phyloP scores from a whole-genome alignment of 371 early-diverging fungal genomes.

The Mortierella sp. region DNA sequence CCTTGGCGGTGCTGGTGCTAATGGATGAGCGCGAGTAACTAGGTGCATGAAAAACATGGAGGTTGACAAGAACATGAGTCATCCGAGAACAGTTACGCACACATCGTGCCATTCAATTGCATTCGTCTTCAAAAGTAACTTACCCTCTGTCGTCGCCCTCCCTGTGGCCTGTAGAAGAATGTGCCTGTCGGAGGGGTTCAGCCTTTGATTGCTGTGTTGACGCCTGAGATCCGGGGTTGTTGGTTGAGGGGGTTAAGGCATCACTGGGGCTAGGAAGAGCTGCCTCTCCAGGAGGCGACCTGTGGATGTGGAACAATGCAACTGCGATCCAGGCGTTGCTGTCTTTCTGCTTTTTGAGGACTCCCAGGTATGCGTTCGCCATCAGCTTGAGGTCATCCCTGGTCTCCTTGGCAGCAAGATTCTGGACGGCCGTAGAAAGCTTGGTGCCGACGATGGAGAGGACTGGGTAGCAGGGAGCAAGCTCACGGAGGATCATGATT shows the following conservation, averaged over 20 bases:
- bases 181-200: not conserved
- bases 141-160: conserved; percentile 28
- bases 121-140: not conserved
- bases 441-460: conserved; percentile 65
- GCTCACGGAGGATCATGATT: conserved; percentile 76
- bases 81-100: not conserved
- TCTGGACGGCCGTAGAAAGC: conserved; percentile 38
- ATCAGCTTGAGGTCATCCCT: conserved; percentile 67
- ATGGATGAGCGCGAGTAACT: not conserved
- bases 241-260: conserved; percentile 1
- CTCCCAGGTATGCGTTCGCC: conserved; percentile 55
- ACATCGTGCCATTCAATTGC: not conserved
- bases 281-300: not conserved
- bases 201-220: not conserved
- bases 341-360: conserved; percentile 35
- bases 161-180: not conserved
- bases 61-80: not conserved
- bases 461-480: conserved; percentile 74
- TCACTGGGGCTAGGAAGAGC: conserved; percentile 1
- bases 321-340: conserved; percentile 34
- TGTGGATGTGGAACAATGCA: conserved; percentile 34
- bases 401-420: conserved; percentile 57
- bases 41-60: not conserved
- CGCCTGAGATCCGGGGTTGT: not conserved
- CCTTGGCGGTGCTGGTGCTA: conserved; percentile 1